These are phyloP conservation scores for Truncatella angustata DNA, from an alignment of 2,329 filamentous ascomycete species.

Conservation along the genomic window DNA sequence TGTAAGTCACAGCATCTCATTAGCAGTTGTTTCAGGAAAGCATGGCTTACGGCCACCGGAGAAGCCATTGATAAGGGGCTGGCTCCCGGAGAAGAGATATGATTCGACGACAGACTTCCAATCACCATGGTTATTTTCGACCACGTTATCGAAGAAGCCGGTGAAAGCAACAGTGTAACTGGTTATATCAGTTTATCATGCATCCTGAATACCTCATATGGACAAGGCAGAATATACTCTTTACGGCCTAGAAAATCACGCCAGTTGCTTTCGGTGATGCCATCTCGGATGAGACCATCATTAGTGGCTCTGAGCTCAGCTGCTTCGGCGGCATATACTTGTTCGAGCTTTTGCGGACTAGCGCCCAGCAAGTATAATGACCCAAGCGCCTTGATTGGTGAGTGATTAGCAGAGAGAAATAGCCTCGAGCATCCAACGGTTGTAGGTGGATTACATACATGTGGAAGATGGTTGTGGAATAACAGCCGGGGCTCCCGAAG, in stretches of 20 bases:
- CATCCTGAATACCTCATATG: too few relatives aligned
- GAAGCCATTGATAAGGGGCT: neutral
- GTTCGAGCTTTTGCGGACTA: neutral
- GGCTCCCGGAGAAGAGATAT: neutral
- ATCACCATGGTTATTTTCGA: neutral
- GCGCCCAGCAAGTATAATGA: neutral
- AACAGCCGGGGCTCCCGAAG: neutral
- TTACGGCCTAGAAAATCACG: neutral
- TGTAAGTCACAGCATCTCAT: too few relatives aligned
- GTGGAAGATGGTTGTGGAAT: neutral
- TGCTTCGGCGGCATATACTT: neutral
- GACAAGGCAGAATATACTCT: too few relatives aligned
- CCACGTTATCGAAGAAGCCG: neutral
- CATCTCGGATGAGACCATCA: neutral
- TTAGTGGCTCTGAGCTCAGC: neutral
- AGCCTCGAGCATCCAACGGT: too few relatives aligned
- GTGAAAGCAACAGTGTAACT: neutral
- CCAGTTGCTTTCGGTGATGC: neutral
- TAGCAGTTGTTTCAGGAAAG: too few relatives aligned
- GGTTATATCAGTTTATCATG: neutral
- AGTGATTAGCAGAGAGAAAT: too few relatives aligned
- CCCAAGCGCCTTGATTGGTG: neutral
- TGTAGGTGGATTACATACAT: too few relatives aligned
- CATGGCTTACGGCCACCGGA: neutral
- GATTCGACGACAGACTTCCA: neutral